Evolutionary conservation across 2,329 filamentous ascomycete species (phyloP), one percentile per base, ranked within the genome.

Genomic region (Alternaria panax): DNA sequence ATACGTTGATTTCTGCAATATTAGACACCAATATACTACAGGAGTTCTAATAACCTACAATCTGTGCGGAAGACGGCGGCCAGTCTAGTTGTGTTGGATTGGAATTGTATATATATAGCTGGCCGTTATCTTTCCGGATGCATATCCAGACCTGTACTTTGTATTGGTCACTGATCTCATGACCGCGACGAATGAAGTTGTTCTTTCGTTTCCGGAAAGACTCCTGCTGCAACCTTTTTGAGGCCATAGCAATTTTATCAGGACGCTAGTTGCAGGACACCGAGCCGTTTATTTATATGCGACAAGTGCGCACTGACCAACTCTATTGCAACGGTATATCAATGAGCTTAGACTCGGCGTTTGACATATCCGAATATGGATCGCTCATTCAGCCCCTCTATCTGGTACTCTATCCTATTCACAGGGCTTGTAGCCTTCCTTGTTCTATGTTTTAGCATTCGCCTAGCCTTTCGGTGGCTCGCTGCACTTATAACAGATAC

Each of bases 91-190:
- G 36, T 43, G 30, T 48, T 57, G 20, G 54, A 54, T 57, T 12
- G 18, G 32, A 68, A 54, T 63, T 66, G 27, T 66, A 68, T 0
- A 68, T 46, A 48, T 62, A 65, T 18, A 55, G 40, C 46, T 66
- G 36, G 18, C 64, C 28, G 42, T 66, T 67, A 16, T 59, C 28
- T n/a, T 61, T 68, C n/a, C 42, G 18, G 47, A 68, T 68, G 36
- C 32, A 68, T 46, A 68, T 42, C 36, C 16, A 68, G 5, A 68
- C 52, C 27, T 24, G 24, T 34, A 63, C 61, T 38, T 65, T 60
- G 16, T 68, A 68, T 5, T 25, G 28, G 16, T 34, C 9, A 42
- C 61, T 66, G 27, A 68, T 61, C 40, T 68, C 30, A 55, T 68
- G 14, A 25, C 61, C 40, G 20, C 47, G 46, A 22, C 54, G 38